These are phyloP conservation scores for Phytopythium boreale DNA, from an alignment of 352 stramenopile genomes.

Conservation along the genomic window DNA sequence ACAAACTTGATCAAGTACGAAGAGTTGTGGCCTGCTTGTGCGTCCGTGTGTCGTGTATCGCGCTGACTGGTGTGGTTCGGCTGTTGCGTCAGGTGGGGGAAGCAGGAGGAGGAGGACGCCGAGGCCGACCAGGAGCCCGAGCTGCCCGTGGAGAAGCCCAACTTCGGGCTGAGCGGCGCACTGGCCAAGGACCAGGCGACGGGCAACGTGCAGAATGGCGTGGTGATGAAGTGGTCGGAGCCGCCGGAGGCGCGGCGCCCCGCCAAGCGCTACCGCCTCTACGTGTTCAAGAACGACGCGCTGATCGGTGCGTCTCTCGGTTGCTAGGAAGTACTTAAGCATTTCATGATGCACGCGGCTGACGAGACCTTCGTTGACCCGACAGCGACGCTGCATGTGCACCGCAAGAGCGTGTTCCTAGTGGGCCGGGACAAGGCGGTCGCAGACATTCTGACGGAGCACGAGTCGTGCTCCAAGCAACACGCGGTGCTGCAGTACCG, in stretches of 20 bases:
- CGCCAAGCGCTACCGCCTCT: constrained; percentile 92
- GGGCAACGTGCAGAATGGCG: constrained; percentile 95
- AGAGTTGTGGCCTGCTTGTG: constrained; percentile 1
- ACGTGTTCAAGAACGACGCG: constrained; percentile 95
- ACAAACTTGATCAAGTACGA: constrained; percentile 56
- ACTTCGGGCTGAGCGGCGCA: constrained; percentile 97
- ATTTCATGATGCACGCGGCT: not conserved
- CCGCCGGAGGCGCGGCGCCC: constrained; percentile 92
- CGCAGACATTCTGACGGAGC: constrained; percentile 93
- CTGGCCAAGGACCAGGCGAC: constrained; percentile 94
- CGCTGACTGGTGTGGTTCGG: not conserved
- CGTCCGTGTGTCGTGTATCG: not conserved
- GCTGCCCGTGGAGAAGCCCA: constrained; percentile 88
- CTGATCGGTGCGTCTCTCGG: constrained; percentile 46
- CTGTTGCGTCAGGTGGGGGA: constrained; percentile 58
- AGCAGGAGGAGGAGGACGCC: constrained; percentile 60
- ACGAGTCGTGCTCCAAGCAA: constrained; percentile 96
- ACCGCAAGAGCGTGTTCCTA: constrained; percentile 95
- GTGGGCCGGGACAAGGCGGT: constrained; percentile 93
- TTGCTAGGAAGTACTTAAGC: too few species aligned
- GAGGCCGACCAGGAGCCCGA: constrained; percentile 21
- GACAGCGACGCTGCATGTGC: constrained; percentile 92
- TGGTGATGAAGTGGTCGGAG: constrained; percentile 98
- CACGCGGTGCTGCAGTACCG: constrained; percentile 97
- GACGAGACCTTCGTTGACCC: not conserved